These are phyloP conservation scores for Salvia sclarea DNA, from an alignment of 305 asterid genomes.

Conservation along the genomic window DNA sequence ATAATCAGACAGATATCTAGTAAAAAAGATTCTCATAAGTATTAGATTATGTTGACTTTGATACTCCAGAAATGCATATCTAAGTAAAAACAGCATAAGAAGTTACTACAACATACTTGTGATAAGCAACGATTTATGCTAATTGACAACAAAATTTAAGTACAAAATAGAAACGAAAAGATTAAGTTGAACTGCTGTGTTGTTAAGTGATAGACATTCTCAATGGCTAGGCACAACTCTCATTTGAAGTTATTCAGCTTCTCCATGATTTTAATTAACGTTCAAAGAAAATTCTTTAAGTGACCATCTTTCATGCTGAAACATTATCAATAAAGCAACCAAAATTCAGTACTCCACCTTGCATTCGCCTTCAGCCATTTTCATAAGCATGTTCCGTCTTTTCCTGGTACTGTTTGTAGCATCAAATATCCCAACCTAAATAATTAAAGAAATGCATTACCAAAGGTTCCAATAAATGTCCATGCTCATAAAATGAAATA, in stretches of 20 bases:
- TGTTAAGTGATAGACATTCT: background rate
- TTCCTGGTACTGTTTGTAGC: constrained; percentile 91
- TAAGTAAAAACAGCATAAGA: background rate
- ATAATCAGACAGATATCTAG: constrained; percentile 34
- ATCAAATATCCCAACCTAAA: constrained; percentile 95
- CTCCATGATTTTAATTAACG: background rate
- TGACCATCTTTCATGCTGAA: background rate
- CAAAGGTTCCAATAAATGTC: constrained; percentile 26
- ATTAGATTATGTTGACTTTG: constrained; percentile 15
- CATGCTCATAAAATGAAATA: constrained; percentile 26
- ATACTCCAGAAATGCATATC: constrained; percentile 24
- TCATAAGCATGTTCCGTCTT: constrained; percentile 97
- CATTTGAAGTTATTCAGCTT: background rate
- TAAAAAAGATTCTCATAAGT: constrained; percentile 12
- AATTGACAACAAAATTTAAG: background rate
- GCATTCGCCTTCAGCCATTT: constrained; percentile 96
- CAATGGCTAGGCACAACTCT: background rate
- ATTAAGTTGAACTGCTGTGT: background rate
- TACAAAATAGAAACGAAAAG: background rate
- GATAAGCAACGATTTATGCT: background rate
- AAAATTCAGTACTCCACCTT: constrained; percentile 54
- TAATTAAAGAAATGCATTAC: constrained; percentile 32
- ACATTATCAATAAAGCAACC: constrained; percentile 12
- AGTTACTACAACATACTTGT: background rate
- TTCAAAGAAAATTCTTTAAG: background rate